Evolutionary conservation across 352 stramenopile species (phyloP), one percentile per base, ranked within the genome.

Genomic region (Phytophthora macrochlamydospora): DNA sequence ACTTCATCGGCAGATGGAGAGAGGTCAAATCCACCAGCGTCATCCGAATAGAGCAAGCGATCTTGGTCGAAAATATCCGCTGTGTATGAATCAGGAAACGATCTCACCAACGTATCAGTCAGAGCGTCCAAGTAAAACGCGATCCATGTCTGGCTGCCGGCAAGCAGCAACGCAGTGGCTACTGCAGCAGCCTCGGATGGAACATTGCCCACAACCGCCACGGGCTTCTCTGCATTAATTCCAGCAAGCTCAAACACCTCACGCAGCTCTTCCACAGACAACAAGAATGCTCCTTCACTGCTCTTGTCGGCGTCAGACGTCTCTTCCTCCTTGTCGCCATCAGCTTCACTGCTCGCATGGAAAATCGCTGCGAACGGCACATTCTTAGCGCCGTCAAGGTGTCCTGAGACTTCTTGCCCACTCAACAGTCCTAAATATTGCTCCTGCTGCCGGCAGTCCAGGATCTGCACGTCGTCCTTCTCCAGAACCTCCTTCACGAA

Each of bases 1-100:
- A 48, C 32, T n/a, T 69, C 68, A 51, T 64, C 12, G 29, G 31
- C 46, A 29, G 45, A 28, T 8, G 81, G 65, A 7, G 85, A 92
- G 31, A 95, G 45, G 53, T 95, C 87, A 51, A 92, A 92, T 0
- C 40, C 56, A 3, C 83, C 81, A 6, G 77, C 72, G 1, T 81
- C 73, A 24, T 76, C 74, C 9, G 67, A 66, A 37, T 83, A 85
- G 8, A 89, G 5, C 24, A 91, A 70, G 42, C 71, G 67, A 29
- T 70, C 59, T 59, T 75, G 46, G 51, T 71, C 31, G 56, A 85
- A 91, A 58, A 92, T 81, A n/a, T 62, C 67, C 3, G 59, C 59
- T 2, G 70, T 89, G 44, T 67, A 76, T 11, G 70, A 67, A 35
- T 51, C 55, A 0, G 82, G 83, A 18, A 89, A 64, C 1, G 51